phyloP scores from a whole-genome alignment of 208 protist genomes.

The Crithidia bombi region DNA sequence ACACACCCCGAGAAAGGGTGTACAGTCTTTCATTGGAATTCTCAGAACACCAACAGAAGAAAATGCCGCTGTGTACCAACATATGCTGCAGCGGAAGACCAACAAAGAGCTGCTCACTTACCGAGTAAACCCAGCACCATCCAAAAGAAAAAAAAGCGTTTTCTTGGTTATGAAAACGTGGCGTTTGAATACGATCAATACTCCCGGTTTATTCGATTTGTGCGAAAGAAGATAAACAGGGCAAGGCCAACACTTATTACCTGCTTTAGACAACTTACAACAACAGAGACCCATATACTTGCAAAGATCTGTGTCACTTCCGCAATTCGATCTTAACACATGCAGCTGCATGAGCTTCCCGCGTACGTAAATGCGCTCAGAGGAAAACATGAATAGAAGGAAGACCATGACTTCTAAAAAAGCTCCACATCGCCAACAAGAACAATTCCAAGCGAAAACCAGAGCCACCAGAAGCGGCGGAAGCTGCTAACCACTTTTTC shows the following conservation, averaged over 20 bases:
- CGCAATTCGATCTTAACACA: too few relatives aligned
- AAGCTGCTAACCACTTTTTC: constrained; percentile 61
- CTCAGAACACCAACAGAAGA: too few relatives aligned
- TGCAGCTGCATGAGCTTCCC: too few relatives aligned
- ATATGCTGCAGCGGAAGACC: too few relatives aligned
- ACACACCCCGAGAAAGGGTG: too few relatives aligned
- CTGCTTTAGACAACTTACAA: neutral
- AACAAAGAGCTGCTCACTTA: too few relatives aligned
- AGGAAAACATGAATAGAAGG: neutral
- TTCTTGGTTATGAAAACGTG: neutral
- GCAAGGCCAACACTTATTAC: neutral
- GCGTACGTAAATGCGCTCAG: neutral
- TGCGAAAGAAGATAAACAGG: neutral
- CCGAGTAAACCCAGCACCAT: too few relatives aligned
- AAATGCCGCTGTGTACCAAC: too few relatives aligned
- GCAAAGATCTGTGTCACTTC: neutral
- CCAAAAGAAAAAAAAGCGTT: neutral
- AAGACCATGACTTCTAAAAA: constrained; percentile 29
- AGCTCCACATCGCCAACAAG: constrained; percentile 86
- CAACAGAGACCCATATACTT: neutral
- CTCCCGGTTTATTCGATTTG: neutral
- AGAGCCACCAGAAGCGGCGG: constrained; percentile 85
- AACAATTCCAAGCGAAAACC: constrained; percentile 78
- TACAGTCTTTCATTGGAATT: too few relatives aligned
- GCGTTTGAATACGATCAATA: too few relatives aligned